Evolutionary conservation across 2,329 filamentous ascomycete species (phyloP).

Genomic region (Chaetomium olivaceum): DNA sequence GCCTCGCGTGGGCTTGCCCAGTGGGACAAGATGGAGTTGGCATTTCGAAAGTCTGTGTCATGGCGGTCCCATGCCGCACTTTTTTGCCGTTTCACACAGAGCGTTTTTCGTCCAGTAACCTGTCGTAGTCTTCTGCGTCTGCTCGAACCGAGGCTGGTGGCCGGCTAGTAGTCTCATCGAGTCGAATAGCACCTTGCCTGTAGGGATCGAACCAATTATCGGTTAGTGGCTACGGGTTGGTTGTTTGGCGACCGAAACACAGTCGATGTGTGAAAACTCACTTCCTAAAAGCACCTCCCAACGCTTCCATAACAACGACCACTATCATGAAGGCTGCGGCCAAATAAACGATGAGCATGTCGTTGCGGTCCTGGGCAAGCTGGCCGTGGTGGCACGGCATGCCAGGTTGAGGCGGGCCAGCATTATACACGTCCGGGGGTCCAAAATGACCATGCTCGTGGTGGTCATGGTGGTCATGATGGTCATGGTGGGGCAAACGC

Average conservation of each 20-base stretch:
- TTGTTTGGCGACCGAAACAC: not conserved
- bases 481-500: not conserved
- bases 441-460: slow-evolving; percentile 6
- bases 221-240: not conserved
- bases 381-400: slow-evolving; percentile 29
- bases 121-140: not conserved
- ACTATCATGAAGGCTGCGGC: slow-evolving; percentile 36
- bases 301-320: slow-evolving; percentile 37
- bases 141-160: not conserved
- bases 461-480: not conserved
- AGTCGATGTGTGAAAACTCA: slow-evolving; percentile 22
- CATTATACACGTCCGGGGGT: slow-evolving; percentile 12
- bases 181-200: slow-evolving; percentile 24
- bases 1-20: not conserved
- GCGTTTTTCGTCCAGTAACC: slow-evolving; percentile 6
- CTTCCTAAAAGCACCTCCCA: slow-evolving; percentile 28
- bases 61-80: not conserved
- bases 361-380: slow-evolving; percentile 33
- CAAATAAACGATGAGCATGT: slow-evolving; percentile 37
- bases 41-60: not conserved
- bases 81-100: not conserved
- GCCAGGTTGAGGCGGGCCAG: not conserved
- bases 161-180: slow-evolving; percentile 20
- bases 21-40: not conserved
- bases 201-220: not conserved